Evolutionary conservation across 2,329 filamentous ascomycete species (phyloP), one percentile per base, ranked within the genome.

Genomic region (Venturia aucupariae): DNA sequence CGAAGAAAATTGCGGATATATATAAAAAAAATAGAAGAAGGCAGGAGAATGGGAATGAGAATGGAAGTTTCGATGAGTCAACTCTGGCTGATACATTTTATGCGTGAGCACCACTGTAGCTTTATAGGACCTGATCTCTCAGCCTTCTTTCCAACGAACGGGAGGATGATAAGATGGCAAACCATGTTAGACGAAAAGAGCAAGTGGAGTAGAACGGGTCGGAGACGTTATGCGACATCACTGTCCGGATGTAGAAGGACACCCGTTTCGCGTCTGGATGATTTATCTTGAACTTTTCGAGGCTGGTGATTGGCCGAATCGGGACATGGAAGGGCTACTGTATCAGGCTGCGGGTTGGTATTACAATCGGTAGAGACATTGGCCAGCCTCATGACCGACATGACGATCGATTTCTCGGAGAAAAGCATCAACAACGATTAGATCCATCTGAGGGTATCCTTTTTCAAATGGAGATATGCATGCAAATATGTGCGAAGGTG

Each of bases 351-450:
- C 15, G 51, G 51, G 15, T 32, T 57, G 51, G 27, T 35, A 30
- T 35, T 57, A 30, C 51, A 35, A 32, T 35, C 30, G 51, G 30
- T 7, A 57, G 24, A 54, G 51, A 57, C 17, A 30, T 57, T 35
- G 27, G 15, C 30, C 51, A 57, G 51, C 51, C 51, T 57, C 51
- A 57, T 57, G 51, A 57, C 51, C 51, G 51, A 35, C 51, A 57
- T 22, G 30, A 35, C 15, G 17, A 57, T 35, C 30, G 27, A 19
- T 19, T n/a, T 8, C 30, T 57, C 51, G 51, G 51, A 57, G 51
- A 57, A 11, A 32, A 57, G 51, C 27, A 15, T 57, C 30, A 19
- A 35, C 51, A 57, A n/a, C 27, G 51, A 15, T 35, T 57, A 57
- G 51, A 11, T 57, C 13, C 19, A 19, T 55, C 51, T 55, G 5